Base-by-base conservation (phyloP, 106 monocot genomes). In the Dioscorea alata region DNA sequence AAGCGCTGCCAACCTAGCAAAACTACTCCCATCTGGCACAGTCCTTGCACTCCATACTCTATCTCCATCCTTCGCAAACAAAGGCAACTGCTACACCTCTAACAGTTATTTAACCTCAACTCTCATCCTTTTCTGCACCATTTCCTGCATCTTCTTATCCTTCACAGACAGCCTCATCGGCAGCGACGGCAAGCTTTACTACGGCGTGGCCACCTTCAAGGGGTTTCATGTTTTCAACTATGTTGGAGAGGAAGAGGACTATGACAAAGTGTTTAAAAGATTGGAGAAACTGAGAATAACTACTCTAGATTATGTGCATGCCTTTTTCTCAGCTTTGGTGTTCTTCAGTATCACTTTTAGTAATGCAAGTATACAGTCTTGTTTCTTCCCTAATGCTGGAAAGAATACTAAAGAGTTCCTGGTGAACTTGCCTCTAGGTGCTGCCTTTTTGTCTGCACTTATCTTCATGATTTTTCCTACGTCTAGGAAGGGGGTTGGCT, bases 381-480 rank as follows among this genome's bases (percentile, higher is more conserved):
- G 88, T 68, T 69, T 88, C 67, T 88, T 84, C 49, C 74, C 71
- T 21, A 9, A 31, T 0, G 73, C 63, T 0, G 74, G 68, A 12
- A 5, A 33, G 10, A 16, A 82, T 51, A 49, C 64, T 20, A 74
- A 57, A 74, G 70, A 88, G 71, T 34, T 70, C 65, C 68, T 84
- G 23, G 65, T 71, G 62, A 88, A 88, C 59, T 63, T 88, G 25
- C 88, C 88, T 59, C 60, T 89, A 32, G 89, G 89, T 14, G 82
- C 68, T 7, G 89, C 71, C 28, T 76, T 85, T 61, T 10, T 89
- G 15, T 28, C 89, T 14, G 69, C 79, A 60, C 0, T 89, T n/a
- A 60, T 85, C 42, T 89, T 89, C 69, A 61, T 82, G 60, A 28
- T 85, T 1, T 80, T 89, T n/a, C 89, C 89, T 8, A 79, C 85